Percentiles rank a stretch among this genome's conserved stretches.
phyloP scores from a whole-genome alignment of 345 rosid species.

The Camelina sativa region DNA sequence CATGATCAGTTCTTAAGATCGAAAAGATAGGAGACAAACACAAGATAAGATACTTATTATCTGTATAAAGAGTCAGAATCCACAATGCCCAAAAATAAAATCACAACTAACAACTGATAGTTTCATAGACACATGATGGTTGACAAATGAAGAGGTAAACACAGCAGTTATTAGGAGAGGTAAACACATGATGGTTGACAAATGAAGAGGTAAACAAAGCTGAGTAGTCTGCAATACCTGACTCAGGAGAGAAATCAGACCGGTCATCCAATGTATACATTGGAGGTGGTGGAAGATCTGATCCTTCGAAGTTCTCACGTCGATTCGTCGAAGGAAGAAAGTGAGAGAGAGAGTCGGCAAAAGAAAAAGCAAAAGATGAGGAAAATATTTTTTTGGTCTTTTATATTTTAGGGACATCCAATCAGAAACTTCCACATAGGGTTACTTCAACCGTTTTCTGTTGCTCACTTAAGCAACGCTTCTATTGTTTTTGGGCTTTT shows the following conservation, averaged over 20 bases:
- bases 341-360: no score
- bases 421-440: no score
- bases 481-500: no score
- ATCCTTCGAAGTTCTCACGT: conserved; percentile 83
- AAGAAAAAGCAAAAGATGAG: no score
- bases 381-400: no score
- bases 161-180: conserved; percentile 23
- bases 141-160: no score
- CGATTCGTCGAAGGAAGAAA: no score
- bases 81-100: conserved; percentile 4
- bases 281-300: conserved; percentile 98
- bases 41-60: conserved; percentile 11
- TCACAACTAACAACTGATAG: conserved; percentile 15
- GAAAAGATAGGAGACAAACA: neutral
- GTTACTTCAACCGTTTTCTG: no score
- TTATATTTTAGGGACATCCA: no score
- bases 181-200: no score
- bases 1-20: conserved; percentile 24
- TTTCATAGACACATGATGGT: conserved; percentile 4
- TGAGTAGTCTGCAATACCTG: conserved; percentile 80
- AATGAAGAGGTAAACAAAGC: no score
- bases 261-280: conserved; percentile 88
- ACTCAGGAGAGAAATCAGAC: conserved; percentile 85
- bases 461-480: no score
- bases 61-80: conserved; percentile 2